These are phyloP conservation scores for Rehmannia glutinosa DNA, from an alignment of 257 asterid species.

Conservation along the genomic window DNA sequence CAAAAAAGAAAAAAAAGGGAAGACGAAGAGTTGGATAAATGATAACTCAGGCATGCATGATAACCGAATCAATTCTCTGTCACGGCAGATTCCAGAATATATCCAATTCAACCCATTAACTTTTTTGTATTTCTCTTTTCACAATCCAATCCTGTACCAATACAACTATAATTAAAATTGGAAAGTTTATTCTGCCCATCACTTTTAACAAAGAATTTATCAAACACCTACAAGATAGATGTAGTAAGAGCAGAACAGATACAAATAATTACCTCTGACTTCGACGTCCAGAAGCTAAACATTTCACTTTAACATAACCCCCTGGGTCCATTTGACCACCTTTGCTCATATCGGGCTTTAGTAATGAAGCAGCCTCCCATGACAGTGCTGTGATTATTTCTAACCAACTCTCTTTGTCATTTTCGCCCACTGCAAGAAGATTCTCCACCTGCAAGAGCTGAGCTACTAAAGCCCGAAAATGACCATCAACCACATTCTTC, in stretches of 20 bases:
- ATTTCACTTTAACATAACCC: conserved; percentile 87
- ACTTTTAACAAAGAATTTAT: not conserved
- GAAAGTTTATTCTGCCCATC: not conserved
- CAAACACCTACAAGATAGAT: not conserved
- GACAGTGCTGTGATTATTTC: conserved; percentile 82
- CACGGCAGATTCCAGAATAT: not conserved
- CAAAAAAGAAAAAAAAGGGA: not conserved
- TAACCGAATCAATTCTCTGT: not conserved
- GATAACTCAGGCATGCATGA: not conserved
- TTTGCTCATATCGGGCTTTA: conserved; percentile 89
- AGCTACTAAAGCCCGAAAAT: conserved; percentile 87
- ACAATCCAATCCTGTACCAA: not conserved
- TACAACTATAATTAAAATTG: not conserved
- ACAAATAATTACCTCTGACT: conserved; percentile 69
- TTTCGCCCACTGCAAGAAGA: conserved; percentile 62
- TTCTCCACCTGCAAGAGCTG: conserved; percentile 92
- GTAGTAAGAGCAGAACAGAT: conserved; percentile 15
- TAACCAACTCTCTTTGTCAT: conserved; percentile 80
- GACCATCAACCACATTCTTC: conserved; percentile 84
- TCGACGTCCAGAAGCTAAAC: conserved; percentile 85
- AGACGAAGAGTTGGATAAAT: not conserved
- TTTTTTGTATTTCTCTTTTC: not conserved
- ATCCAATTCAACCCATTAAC: conserved; percentile 8
- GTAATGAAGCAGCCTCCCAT: conserved; percentile 86
- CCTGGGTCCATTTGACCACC: conserved; percentile 98